A percentile compares a stretch with the other conserved stretches of the same genome.
Conservation (phyloP, 2,329 filamentous ascomycete species). For the Colletotrichum karsti region DNA sequence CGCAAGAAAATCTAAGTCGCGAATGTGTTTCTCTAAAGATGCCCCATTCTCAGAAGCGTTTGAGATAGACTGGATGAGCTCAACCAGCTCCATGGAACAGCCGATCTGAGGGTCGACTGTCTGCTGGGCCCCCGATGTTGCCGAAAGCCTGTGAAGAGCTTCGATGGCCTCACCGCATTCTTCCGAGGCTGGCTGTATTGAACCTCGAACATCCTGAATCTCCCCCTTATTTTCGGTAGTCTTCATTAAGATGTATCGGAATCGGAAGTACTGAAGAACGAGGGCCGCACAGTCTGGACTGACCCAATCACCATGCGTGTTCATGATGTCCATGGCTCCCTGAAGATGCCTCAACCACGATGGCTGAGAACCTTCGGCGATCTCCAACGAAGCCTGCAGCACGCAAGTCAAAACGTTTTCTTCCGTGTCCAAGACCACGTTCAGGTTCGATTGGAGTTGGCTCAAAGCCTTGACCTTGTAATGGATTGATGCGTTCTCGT, state of each 20-base stretch:
- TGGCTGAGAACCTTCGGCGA: neutral
- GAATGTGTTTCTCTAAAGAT: neutral
- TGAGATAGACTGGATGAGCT: neutral
- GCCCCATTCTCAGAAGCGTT: neutral
- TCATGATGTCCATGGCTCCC: neutral
- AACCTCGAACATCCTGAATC: neutral
- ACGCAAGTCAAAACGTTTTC: constrained; percentile 7
- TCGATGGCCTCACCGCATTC: neutral
- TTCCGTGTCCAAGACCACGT: neutral
- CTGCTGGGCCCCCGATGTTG: neutral
- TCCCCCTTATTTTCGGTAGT: neutral
- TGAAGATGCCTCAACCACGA: constrained; percentile 6
- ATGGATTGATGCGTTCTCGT: neutral
- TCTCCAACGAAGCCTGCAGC: constrained; percentile 10
- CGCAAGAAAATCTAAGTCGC: neutral
- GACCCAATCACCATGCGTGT: neutral
- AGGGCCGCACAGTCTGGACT: neutral
- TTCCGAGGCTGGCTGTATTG: neutral
- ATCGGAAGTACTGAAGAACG: constrained; percentile 7
- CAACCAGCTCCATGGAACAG: neutral
- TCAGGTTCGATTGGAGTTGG: neutral
- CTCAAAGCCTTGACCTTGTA: neutral
- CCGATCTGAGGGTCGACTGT: neutral
- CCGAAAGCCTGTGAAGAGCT: neutral
- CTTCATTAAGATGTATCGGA: constrained; percentile 9